Evolutionary conservation across 2,329 filamentous ascomycete genomes (phyloP), one percentile per base, ranked within the genome.

Genomic region (Pseudogymnoascus sp.): DNA sequence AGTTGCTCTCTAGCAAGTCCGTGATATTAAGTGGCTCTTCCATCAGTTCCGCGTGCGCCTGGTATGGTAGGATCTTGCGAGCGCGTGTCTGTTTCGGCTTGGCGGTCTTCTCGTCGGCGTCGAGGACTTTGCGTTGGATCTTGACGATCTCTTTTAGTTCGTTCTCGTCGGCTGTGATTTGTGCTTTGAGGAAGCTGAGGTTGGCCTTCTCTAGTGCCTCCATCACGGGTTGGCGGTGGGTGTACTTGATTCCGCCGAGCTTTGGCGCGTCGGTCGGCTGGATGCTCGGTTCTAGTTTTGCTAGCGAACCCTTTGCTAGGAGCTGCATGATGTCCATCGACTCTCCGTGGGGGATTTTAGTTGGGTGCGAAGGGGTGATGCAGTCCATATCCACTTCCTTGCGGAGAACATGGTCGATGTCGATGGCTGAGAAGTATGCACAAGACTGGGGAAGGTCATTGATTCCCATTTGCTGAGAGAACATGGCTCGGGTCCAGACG

Each of bases 301-400:
- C 92, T 19, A 80, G 74, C 0, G 82, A 69, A 4, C 90, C 90
- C 74, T 90, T 95, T 0, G 82, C 82, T 2, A 99, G 83, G 0
- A 99, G 82, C n/a, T 87, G 76, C 2, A 77, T 73, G 63, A 99
- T 96, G 73, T 96, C 93, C 7, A 99, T 76, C 66, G 86, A 92
- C 77, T 98, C 93, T 37, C 96, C 95, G 1, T 87, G 89, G 0
- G 90, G 83, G 45, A 99, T 98, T 31, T 88, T 81, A 0, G 83
- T 81, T 0, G 84, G 83, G 75, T 99, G 90, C 48, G 90, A 95
- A 0, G 95, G 95, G 0, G 95, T 99, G 48, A 98, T 78, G 74
- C 95, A 99, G 72, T 96, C 90, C 91, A 99, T 96, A 75, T 99
- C 90, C 3, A 99, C 96, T 76, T 99, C 95, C 75, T 99, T 99